Evolutionary conservation across 352 stramenopile genomes (phyloP), one percentile per base, ranked within the genome.

Genomic region (Phytophthora pinifolia): DNA sequence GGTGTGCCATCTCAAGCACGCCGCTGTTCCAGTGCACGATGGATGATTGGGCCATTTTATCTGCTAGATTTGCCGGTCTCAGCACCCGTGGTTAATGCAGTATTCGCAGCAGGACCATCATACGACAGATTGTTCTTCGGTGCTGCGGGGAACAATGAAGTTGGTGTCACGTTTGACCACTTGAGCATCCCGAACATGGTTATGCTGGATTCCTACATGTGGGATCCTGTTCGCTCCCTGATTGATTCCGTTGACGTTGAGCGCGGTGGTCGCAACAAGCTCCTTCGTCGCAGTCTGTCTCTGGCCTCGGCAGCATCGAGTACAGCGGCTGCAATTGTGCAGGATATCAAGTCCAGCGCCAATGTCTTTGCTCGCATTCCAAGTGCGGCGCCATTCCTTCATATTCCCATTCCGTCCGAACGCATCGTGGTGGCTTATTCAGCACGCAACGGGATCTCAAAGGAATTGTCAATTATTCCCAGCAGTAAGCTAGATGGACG

Each of bases 201-300:
- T 32, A 51, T 81, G 15, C 67, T 88, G 6, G 77, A 88, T 36
- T 81, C 79, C 15, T 87, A 85, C 32, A 77, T 84, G 50, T 76
- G 72, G 41, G 77, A 89, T 35, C 79, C 79, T 12, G 74, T 89
- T 35, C 73, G 76, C 6, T 76, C 68, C 14, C 51, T 89, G 20
- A 85, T 89, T 39, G 73, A 89, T 39, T 88, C 77, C 0, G 79
- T 89, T 17, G 79, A 89, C 65, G 66, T 79, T 9, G 79, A 88
- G 29, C 65, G 74, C 42, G 56, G 48, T 15, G 33, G 74, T 44
- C 29, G 67, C 50, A 56, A 70, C 65, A 62, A 89, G 59, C 59
- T 87, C 59, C 20, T 76, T 76, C 33, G 51, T 76, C 14, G 65
- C 54, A 85, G 76, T 46, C 41, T 88, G 20, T 82, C 80, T 7